Evolutionary conservation across 1,284 basidiomycete species (phyloP).

Genomic region (Abortiporus biennis): DNA sequence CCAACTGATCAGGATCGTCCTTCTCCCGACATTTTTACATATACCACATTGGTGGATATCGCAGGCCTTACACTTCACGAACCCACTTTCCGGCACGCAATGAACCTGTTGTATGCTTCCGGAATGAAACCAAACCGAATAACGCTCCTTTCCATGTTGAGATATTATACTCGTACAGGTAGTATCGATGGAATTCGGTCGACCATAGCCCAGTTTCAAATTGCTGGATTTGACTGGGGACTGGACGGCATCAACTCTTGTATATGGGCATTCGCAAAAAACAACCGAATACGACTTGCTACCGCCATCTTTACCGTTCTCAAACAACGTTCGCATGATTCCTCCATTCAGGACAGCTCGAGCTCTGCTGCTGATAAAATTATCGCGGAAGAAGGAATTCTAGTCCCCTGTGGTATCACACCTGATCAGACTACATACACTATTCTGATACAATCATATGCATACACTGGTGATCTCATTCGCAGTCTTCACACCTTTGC

Average conservation of each 20-base stretch:
- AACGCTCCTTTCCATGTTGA: slow-evolving; percentile 54
- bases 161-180: slow-evolving; percentile 42
- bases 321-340: slow-evolving; percentile 38
- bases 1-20: not conserved
- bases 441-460: slow-evolving; percentile 59
- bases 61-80: slow-evolving; percentile 47
- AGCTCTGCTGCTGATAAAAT: slow-evolving; percentile 20
- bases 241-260: slow-evolving; percentile 61
- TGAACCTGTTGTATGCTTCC: slow-evolving; percentile 43
- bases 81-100: slow-evolving; percentile 44
- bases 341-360: slow-evolving; percentile 22
- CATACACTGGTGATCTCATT: slow-evolving; percentile 64
- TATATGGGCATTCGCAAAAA: slow-evolving; percentile 58
- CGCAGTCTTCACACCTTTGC: slow-evolving; percentile 54
- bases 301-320: slow-evolving; percentile 58
- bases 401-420: slow-evolving; percentile 34
- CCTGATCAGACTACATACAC: slow-evolving; percentile 68
- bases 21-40: slow-evolving; percentile 59
- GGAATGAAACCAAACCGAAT: slow-evolving; percentile 49
- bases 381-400: slow-evolving; percentile 37
- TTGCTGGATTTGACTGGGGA: slow-evolving; percentile 45
- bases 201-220: slow-evolving; percentile 44
- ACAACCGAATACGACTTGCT: slow-evolving; percentile 48
- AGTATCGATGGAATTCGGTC: slow-evolving; percentile 49
- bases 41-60: slow-evolving; percentile 58